Conservation (phyloP, 331 rosid genomes). For the Saraca asoca region DNA sequence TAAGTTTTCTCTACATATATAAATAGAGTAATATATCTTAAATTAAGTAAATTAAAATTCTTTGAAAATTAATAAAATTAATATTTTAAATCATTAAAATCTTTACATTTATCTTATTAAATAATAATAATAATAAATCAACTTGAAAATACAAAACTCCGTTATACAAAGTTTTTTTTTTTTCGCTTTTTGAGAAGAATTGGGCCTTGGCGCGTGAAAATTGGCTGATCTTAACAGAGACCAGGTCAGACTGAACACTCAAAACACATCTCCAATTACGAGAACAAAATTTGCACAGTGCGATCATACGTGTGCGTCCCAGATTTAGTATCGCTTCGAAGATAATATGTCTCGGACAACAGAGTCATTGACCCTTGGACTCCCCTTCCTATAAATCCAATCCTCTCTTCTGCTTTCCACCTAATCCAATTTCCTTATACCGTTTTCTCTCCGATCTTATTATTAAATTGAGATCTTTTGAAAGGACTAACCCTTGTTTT, state of each 20-base stretch:
- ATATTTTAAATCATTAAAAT: too few species aligned
- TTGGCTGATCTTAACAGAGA: slow-evolving; percentile 6
- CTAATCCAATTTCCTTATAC: slow-evolving; percentile 6
- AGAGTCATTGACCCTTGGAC: slow-evolving; percentile 34
- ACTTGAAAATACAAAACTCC: too few species aligned
- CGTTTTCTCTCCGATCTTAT: slow-evolving; percentile 1
- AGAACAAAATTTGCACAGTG: too few species aligned
- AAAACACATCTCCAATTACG: too few species aligned
- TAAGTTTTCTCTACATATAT: too few species aligned
- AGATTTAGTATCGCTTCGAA: slow-evolving; percentile 8
- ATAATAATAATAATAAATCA: too few species aligned
- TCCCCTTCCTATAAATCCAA: background rate
- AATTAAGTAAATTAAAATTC: too few species aligned
- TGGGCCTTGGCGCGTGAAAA: background rate
- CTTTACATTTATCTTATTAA: too few species aligned
- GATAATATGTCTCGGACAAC: slow-evolving; percentile 15
- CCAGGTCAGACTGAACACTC: background rate
- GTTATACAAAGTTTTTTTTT: too few species aligned
- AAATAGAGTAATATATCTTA: too few species aligned
- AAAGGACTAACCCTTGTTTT: slow-evolving; percentile 25
- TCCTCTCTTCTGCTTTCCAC: background rate
- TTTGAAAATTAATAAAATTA: too few species aligned
- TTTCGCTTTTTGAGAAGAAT: too few species aligned
- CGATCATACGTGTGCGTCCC: slow-evolving; percentile 43
- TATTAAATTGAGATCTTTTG: background rate